phyloP scores from a whole-genome alignment of 805 yeast species.

The Wickerhamomyces mucosus region DNA sequence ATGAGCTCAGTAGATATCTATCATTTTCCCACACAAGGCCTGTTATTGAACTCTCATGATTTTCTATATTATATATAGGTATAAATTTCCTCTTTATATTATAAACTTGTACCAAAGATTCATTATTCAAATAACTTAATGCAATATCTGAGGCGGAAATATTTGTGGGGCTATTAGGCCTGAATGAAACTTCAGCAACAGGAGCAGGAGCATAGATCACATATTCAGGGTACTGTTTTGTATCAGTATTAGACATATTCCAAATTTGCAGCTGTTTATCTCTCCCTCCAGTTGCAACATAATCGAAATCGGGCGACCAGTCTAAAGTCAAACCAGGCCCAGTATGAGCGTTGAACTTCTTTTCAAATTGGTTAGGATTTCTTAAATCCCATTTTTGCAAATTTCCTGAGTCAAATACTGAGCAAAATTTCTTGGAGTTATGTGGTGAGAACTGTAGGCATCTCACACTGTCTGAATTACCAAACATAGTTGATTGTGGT shows the following conservation, averaged over 20 bases:
- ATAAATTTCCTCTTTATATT: conserved; percentile 61
- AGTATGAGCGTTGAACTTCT: conserved; percentile 76
- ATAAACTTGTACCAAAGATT: conserved; percentile 55
- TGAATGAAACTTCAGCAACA: conserved; percentile 69
- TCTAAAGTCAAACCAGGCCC: conserved; percentile 85
- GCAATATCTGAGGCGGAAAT: conserved; percentile 61
- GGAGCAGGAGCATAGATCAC: conserved; percentile 71
- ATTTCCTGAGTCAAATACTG: conserved; percentile 84
- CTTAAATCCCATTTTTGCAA: conserved; percentile 85
- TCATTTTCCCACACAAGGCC: conserved; percentile 51
- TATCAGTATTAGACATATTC: conserved; percentile 39
- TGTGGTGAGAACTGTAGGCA: conserved; percentile 45
- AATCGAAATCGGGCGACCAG: conserved; percentile 80
- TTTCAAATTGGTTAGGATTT: conserved; percentile 49
- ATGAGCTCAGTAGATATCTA: conserved; percentile 35
- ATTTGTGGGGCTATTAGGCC: conserved; percentile 28
- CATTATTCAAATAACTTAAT: conserved; percentile 63
- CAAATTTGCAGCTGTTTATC: conserved; percentile 77
- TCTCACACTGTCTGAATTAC: conserved; percentile 64
- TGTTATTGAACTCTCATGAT: conserved; percentile 40
- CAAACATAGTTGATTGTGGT: conserved; percentile 42
- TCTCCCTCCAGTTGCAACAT: conserved; percentile 85
- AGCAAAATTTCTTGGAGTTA: conserved; percentile 51
- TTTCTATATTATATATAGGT: conserved; percentile 47
- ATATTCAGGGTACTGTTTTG: conserved; percentile 48